Evolutionary conservation across 2,329 filamentous ascomycete genomes (phyloP).

Genomic region (Trichoderma brevicompactum): DNA sequence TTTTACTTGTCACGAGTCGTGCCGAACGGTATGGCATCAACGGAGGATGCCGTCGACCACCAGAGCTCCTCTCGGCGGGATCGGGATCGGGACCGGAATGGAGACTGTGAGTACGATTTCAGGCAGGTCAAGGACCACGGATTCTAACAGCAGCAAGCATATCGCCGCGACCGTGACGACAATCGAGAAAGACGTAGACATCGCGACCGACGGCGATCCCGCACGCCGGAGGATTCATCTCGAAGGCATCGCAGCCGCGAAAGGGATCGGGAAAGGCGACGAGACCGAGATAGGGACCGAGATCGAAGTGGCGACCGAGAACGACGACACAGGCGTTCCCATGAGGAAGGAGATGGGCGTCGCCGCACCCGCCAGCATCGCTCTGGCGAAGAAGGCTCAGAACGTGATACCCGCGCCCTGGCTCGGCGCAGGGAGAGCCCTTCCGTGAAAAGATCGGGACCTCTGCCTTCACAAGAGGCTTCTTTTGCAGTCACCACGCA

Average conservation of each 20-base stretch:
- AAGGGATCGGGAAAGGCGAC: constrained; percentile 10
- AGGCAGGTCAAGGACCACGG: constrained; percentile 34
- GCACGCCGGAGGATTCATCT: constrained; percentile 38
- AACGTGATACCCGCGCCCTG: constrained; percentile 29
- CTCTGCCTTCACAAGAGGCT: constrained; percentile 63
- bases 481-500: constrained; percentile 61
- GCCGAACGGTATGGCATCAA: constrained; percentile 36
- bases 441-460: constrained; percentile 46
- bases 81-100: constrained; percentile 25
- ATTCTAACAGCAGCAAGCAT: constrained; percentile 32
- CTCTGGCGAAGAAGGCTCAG: constrained; percentile 33
- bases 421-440: constrained; percentile 35
- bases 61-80: constrained; percentile 27
- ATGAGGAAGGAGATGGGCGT: constrained; percentile 39
- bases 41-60: constrained; percentile 36
- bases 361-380: constrained; percentile 32
- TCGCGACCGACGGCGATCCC: constrained; percentile 41
- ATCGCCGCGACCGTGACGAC: constrained; percentile 34
- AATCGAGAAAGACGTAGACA: constrained; percentile 37
- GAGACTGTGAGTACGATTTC: constrained; percentile 17
- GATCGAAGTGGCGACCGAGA: constrained; percentile 37
- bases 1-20: not conserved
- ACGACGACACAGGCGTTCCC: constrained; percentile 41
- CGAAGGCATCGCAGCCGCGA: constrained; percentile 29
- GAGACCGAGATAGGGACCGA: constrained; percentile 29